Percentiles rank a stretch among this genome's conserved stretches.
Evolutionary conservation across 805 yeast species (phyloP).

Genomic region (Teunomyces aglyptinius): DNA sequence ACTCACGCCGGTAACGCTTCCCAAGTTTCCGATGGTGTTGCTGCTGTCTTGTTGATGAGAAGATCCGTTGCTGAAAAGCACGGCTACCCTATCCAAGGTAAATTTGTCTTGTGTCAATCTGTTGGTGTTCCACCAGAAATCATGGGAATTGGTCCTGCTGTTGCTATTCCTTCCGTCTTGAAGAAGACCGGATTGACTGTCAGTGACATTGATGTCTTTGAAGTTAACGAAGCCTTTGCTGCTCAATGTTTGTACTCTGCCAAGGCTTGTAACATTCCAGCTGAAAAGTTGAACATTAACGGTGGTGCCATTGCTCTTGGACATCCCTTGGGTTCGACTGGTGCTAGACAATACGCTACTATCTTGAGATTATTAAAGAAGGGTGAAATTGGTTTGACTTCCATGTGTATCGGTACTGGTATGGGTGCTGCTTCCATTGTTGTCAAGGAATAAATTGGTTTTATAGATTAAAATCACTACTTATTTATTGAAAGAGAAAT

Average conservation of each 20-base stretch:
- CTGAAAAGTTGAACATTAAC: conserved; percentile 66
- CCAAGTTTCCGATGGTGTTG: conserved; percentile 95
- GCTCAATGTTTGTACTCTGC: conserved; percentile 86
- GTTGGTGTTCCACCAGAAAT: conserved; percentile 97
- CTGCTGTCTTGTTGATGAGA: conserved; percentile 80
- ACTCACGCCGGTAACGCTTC: conserved; percentile 97
- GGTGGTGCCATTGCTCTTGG: conserved; percentile 98
- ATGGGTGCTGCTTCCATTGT: conserved; percentile 96
- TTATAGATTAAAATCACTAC: conserved; percentile 5
- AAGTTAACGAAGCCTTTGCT: conserved; percentile 96
- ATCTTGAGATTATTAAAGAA: conserved; percentile 72
- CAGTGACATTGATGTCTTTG: conserved; percentile 72
- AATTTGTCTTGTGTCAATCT: conserved; percentile 72
- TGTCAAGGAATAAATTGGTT: conserved; percentile 59
- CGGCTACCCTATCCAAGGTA: conserved; percentile 72
- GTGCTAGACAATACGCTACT: conserved; percentile 92
- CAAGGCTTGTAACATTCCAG: conserved; percentile 61
- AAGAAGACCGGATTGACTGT: conserved; percentile 56
- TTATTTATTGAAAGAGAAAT: neutral
- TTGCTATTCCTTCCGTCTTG: conserved; percentile 85
- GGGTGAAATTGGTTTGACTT: conserved; percentile 85
- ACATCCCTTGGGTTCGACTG: conserved; percentile 68
- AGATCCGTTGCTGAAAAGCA: conserved; percentile 78
- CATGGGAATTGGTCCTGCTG: conserved; percentile 98
- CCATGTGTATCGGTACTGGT: conserved; percentile 98